Evolutionary conservation across 1,284 basidiomycete genomes (phyloP).

Genomic region (Rhodofomes roseus): DNA sequence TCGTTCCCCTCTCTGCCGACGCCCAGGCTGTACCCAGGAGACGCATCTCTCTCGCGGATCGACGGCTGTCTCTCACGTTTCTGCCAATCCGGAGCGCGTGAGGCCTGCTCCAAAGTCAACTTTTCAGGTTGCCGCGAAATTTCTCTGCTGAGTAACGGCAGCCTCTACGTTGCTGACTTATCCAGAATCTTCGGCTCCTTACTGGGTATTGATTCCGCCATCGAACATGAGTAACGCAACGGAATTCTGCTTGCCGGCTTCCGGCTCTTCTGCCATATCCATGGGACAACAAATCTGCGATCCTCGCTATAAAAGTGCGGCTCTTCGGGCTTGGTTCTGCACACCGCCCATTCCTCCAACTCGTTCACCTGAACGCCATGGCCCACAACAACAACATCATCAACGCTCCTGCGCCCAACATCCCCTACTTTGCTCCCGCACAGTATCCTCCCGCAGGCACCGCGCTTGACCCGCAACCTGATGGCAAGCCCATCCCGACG

Average conservation of each 20-base stretch:
- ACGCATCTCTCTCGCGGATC: not conserved
- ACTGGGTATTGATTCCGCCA: not conserved
- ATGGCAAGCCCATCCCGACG: constrained; percentile 11
- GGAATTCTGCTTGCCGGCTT: not conserved
- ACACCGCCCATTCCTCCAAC: not conserved
- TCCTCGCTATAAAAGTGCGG: not conserved
- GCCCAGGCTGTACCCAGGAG: too few relatives aligned
- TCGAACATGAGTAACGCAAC: not conserved
- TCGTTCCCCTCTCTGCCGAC: too few relatives aligned
- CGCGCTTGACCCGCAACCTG: constrained; percentile 24
- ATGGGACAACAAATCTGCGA: not conserved
- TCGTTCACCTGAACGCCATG: not conserved
- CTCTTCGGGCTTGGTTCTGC: not conserved
- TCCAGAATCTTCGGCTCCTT: not conserved
- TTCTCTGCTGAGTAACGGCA: not conserved
- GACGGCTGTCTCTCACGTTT: not conserved
- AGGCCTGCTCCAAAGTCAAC: not conserved
- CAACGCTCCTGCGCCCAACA: constrained; percentile 21
- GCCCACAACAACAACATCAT: not conserved
- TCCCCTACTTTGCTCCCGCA: constrained; percentile 50
- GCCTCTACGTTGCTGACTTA: not conserved
- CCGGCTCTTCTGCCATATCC: not conserved
- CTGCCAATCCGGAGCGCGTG: not conserved
- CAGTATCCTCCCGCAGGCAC: constrained; percentile 50
- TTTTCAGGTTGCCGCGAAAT: not conserved